Conservation (phyloP, 2,329 filamentous ascomycete genomes). For the Capronia epimyces region DNA sequence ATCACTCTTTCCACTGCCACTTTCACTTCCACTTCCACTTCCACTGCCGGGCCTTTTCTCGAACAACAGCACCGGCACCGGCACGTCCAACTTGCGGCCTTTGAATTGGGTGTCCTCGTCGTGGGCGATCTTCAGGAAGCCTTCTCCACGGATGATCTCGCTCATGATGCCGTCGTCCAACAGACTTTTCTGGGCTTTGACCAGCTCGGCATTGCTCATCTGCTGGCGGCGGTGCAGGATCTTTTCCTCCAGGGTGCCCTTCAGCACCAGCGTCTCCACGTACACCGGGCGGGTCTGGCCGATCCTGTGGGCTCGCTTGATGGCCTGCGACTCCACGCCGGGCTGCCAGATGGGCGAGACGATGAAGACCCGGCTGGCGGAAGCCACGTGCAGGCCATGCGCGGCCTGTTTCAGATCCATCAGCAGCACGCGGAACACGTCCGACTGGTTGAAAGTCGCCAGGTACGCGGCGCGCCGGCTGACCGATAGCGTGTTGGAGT, state of each 20-base stretch:
- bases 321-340: slow-evolving; percentile 78
- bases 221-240: slow-evolving; percentile 67
- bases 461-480: slow-evolving; percentile 68
- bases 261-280: slow-evolving; percentile 79
- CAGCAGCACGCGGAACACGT: slow-evolving; percentile 68
- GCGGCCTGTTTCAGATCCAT: slow-evolving; percentile 91
- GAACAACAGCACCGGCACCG: slow-evolving; percentile 19
- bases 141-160: slow-evolving; percentile 54
- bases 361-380: slow-evolving; percentile 81
- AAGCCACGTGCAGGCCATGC: slow-evolving; percentile 77
- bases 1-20: neutral
- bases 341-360: slow-evolving; percentile 82
- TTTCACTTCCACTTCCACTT: too few relatives aligned
- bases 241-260: slow-evolving; percentile 75
- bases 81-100: slow-evolving; percentile 10
- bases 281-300: slow-evolving; percentile 72
- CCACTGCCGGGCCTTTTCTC: neutral
- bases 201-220: slow-evolving; percentile 61
- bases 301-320: slow-evolving; percentile 83
- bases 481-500: slow-evolving; percentile 51
- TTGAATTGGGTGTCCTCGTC: slow-evolving; percentile 29
- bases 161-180: slow-evolving; percentile 56
- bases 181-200: slow-evolving; percentile 49
- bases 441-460: slow-evolving; percentile 66
- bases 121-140: slow-evolving; percentile 41